phyloP scores from a whole-genome alignment of 2,329 filamentous ascomycete genomes.

The Boeremia lycopersici region DNA sequence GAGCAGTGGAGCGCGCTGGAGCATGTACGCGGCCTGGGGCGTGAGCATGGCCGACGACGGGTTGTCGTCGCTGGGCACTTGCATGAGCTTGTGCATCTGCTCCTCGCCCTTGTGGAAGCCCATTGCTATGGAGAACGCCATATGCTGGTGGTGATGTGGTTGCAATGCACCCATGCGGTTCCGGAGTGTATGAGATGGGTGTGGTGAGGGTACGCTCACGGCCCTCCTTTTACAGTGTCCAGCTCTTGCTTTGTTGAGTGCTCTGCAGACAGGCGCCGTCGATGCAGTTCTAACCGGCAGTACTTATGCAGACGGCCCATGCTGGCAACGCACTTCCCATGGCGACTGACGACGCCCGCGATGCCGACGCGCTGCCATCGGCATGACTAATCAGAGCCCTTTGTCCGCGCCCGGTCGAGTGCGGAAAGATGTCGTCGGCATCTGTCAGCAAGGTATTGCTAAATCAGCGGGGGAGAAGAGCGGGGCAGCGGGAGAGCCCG shows the following conservation, averaged over 20 bases:
- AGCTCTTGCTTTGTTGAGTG: not conserved
- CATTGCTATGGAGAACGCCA: constrained; percentile 53
- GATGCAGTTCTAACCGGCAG: not conserved
- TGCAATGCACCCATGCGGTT: too few relatives aligned
- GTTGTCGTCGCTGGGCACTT: constrained; percentile 64
- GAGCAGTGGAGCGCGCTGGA: constrained; percentile 69
- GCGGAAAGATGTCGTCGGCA: too few relatives aligned
- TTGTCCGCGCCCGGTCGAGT: constrained; percentile 6
- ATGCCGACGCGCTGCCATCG: constrained; percentile 14
- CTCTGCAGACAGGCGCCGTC: too few relatives aligned
- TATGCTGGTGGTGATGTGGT: constrained; percentile 36
- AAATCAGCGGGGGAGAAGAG: not conserved
- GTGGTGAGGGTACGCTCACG: too few relatives aligned
- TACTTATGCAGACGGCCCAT: not conserved
- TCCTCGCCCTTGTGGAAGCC: constrained; percentile 71
- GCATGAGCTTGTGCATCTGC: constrained; percentile 67
- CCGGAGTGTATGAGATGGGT: too few relatives aligned
- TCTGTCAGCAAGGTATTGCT: not conserved
- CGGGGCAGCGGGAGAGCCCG: too few relatives aligned
- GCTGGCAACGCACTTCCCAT: not conserved
- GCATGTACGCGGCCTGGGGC: constrained; percentile 63
- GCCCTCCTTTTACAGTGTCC: not conserved
- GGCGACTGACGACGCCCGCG: not conserved
- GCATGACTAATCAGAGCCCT: constrained; percentile 8
- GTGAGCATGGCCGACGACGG: constrained; percentile 71